Conservation (phyloP, 2,329 filamentous ascomycete genomes). For the Pseudocercospora pini-densiflorae region DNA sequence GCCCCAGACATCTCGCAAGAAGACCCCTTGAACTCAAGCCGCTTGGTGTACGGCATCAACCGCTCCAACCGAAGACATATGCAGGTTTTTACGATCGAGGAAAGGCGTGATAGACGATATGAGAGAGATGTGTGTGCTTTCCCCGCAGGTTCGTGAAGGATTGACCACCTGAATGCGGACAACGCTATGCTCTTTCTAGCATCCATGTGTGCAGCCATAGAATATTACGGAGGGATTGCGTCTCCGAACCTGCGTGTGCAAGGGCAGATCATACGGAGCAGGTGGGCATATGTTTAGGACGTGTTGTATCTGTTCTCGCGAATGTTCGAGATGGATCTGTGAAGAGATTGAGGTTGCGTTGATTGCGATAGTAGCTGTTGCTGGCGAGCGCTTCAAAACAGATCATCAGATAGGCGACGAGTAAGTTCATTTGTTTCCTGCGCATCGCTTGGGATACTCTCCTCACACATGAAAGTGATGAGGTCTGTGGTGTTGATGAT, state of each 20-base stretch:
- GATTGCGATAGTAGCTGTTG: background rate
- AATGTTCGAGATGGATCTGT: background rate
- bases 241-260: background rate
- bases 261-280: background rate
- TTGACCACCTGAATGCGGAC: slow-evolving; percentile 4
- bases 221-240: background rate
- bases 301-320: background rate
- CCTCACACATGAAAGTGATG: background rate
- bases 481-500: background rate
- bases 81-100: slow-evolving; percentile 2
- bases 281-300: background rate
- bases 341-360: background rate
- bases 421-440: background rate
- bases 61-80: background rate
- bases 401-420: background rate
- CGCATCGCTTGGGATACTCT: background rate
- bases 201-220: background rate
- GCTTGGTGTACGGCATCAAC: background rate
- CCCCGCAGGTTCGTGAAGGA: slow-evolving; percentile 9
- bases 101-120: background rate
- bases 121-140: background rate
- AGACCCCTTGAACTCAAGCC: background rate
- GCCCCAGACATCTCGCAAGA: background rate
- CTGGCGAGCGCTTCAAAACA: background rate
- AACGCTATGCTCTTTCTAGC: background rate